Conservation (phyloP, 2,329 filamentous ascomycete species). For the Fusarium circinatum region DNA sequence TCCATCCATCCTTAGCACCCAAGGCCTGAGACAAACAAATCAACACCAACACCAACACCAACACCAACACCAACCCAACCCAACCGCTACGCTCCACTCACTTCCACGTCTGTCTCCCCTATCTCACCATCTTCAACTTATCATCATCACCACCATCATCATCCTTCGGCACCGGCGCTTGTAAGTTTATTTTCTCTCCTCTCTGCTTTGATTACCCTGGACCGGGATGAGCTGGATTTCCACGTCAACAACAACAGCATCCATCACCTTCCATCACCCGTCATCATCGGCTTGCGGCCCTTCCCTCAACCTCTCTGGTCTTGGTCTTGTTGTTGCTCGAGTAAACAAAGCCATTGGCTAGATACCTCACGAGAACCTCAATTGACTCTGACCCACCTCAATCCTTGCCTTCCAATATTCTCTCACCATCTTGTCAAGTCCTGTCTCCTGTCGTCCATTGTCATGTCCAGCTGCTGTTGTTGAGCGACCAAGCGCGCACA, state of each 20-base stretch:
- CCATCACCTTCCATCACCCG: constrained; percentile 13
- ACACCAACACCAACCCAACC: constrained; percentile 36
- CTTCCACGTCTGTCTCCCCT: constrained; percentile 36
- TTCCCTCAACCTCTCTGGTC: constrained; percentile 5
- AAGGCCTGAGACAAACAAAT: constrained; percentile 34
- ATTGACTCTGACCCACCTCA: constrained; percentile 41
- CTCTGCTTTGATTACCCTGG: constrained; percentile 26
- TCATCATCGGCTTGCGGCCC: constrained; percentile 15
- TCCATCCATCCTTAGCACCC: constrained; percentile 3
- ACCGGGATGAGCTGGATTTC: not conserved
- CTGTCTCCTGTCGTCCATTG: not conserved
- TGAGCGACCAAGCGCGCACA: constrained; percentile 22
- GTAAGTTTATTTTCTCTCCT: constrained; percentile 25
- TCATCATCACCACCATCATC: constrained; percentile 29
- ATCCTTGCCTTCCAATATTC: constrained; percentile 10
- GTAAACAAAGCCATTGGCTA: constrained; percentile 55
- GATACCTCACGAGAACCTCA: constrained; percentile 43
- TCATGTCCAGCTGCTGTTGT: constrained; percentile 16
- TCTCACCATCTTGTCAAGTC: constrained; percentile 26
- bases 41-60: constrained; percentile 40
- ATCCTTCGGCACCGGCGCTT: constrained; percentile 32
- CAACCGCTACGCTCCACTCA: constrained; percentile 35
- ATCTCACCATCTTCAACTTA: constrained; percentile 39
- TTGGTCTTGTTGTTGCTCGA: constrained; percentile 24
- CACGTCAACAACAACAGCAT: constrained; percentile 16